Conservation (phyloP, 75 land plant genomes). For the Adiantum capillusveneris region DNA sequence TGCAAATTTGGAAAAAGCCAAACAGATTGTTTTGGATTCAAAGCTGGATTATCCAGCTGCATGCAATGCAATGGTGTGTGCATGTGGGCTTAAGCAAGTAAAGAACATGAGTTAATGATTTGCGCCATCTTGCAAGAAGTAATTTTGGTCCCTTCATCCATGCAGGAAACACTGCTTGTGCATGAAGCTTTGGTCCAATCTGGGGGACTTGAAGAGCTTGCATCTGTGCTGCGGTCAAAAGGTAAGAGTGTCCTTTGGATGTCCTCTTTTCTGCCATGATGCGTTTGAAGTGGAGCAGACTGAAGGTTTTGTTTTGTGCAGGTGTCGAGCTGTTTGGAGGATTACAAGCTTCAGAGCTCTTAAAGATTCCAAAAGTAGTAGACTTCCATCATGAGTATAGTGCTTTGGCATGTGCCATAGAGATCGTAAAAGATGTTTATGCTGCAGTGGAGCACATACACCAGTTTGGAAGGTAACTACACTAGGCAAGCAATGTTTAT, state of each 20-base stretch:
- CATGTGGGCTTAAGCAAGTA: no score
- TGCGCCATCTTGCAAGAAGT: no score
- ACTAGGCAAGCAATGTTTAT: background rate
- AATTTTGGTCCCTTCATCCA: background rate
- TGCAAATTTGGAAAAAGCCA: conserved; percentile 27
- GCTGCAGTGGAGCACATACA: conserved; percentile 87
- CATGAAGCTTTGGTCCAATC: conserved; percentile 25
- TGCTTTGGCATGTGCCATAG: conserved; percentile 49
- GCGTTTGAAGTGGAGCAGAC: no score
- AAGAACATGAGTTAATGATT: no score
- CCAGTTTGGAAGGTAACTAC: conserved; percentile 87
- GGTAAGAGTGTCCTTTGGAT: background rate
- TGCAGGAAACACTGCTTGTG: conserved; percentile 32
- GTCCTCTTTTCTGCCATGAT: no score
- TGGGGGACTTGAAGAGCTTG: conserved; percentile 30
- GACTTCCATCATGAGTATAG: conserved; percentile 33
- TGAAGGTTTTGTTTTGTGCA: conserved; percentile 6
- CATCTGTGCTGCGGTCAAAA: background rate
- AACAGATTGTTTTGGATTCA: conserved; percentile 25
- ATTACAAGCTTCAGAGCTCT: conserved; percentile 13
- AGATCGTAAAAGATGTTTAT: conserved; percentile 79
- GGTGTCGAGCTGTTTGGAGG: conserved; percentile 34
- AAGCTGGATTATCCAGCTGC: conserved; percentile 43
- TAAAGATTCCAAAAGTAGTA: conserved; percentile 18
- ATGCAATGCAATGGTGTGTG: conserved; percentile 37